These are phyloP conservation scores for Fonsecaea erecta DNA, from an alignment of 2,329 filamentous ascomycete genomes.

Conservation along the genomic window DNA sequence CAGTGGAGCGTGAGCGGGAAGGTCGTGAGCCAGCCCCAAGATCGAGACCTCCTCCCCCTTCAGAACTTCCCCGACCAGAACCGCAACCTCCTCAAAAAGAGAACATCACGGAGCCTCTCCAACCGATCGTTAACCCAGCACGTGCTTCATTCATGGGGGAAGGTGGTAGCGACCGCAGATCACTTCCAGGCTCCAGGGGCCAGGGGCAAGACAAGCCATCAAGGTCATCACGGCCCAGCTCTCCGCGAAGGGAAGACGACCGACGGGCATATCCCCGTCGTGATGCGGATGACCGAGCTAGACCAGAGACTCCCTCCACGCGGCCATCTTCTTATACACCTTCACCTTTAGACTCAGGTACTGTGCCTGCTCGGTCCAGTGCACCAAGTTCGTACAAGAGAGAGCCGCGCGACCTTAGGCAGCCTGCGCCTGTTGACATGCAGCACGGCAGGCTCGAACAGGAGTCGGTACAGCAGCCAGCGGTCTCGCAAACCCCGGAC, in stretches of 20 bases:
- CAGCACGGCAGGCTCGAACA: slow-evolving; percentile 54
- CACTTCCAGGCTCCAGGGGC: slow-evolving; percentile 20
- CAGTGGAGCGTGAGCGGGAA: slow-evolving; percentile 38
- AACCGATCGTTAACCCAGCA: slow-evolving; percentile 38
- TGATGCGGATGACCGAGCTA: slow-evolving; percentile 33
- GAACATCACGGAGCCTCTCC: slow-evolving; percentile 30
- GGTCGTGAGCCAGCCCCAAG: slow-evolving; percentile 36
- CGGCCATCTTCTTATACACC: slow-evolving; percentile 12
- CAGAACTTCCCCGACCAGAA: slow-evolving; percentile 17
- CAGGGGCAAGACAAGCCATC: slow-evolving; percentile 28
- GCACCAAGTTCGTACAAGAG: slow-evolving; percentile 22
- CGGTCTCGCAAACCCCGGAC: slow-evolving; percentile 53
- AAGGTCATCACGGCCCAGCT: slow-evolving; percentile 33
- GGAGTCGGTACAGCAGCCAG: slow-evolving; percentile 41
- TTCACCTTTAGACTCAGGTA: slow-evolving; percentile 14
- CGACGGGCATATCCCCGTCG: slow-evolving; percentile 29
- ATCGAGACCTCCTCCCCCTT: slow-evolving; percentile 31
- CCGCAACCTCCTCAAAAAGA: slow-evolving; percentile 32
- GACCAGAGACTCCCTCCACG: slow-evolving; percentile 15
- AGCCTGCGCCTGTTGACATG: slow-evolving; percentile 44
- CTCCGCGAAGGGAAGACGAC: slow-evolving; percentile 37
- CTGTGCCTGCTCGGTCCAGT: slow-evolving; percentile 10
- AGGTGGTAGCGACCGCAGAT: slow-evolving; percentile 29
- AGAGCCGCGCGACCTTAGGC: slow-evolving; percentile 26
- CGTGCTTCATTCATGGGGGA: slow-evolving; percentile 40